Percentiles rank a stretch among this genome's conserved stretches.
Conservation (phyloP, 768 basidiomycete genomes). For the Fibroporia radiculosa region DNA sequence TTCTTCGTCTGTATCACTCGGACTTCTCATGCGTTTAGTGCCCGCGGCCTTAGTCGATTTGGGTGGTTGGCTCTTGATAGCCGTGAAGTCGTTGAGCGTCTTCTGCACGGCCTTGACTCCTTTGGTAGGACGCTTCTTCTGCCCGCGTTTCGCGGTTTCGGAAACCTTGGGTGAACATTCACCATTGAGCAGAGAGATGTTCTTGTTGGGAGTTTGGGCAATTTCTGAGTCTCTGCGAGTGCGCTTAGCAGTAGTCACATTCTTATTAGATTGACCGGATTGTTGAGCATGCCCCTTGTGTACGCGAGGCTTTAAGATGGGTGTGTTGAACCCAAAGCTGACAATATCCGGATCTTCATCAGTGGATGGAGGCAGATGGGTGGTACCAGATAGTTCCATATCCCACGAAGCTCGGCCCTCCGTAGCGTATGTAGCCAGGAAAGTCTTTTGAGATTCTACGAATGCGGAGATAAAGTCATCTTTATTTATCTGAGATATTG, state of each 20-base stretch:
- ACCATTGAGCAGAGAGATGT: no score
- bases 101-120: no score
- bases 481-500: conserved; percentile 29
- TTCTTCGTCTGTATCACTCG: conserved; percentile 26
- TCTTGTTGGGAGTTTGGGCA: no score
- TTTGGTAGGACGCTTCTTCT: no score
- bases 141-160: no score
- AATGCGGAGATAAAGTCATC: conserved; percentile 37
- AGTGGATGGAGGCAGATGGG: background rate
- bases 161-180: no score
- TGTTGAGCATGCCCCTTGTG: background rate
- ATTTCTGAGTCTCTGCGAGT: no score
- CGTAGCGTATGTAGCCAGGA: conserved; percentile 34
- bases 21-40: conserved; percentile 1
- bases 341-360: background rate
- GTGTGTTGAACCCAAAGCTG: conserved; percentile 37
- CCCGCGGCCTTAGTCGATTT: background rate
- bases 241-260: no score
- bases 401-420: conserved; percentile 28
- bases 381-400: background rate
- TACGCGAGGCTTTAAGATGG: conserved; percentile 44
- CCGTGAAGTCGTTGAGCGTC: conserved; percentile 1
- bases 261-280: no score
- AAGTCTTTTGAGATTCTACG: conserved; percentile 39
- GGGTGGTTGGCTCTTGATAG: background rate